Conservation (phyloP, 1,139 yeast genomes). For the Zygosaccharomyces pseudobailii region DNA sequence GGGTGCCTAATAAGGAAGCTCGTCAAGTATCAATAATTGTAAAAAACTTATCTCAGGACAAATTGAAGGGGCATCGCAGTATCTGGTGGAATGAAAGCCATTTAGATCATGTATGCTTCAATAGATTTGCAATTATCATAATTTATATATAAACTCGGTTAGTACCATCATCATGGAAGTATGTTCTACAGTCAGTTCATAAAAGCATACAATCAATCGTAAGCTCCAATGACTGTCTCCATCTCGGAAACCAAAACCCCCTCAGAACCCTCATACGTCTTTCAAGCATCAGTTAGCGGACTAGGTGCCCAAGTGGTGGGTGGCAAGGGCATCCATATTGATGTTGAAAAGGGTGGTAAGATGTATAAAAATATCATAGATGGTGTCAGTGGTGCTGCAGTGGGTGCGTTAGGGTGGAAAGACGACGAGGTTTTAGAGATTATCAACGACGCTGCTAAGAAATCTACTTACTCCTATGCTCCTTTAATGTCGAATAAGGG, state of each 20-base stretch:
- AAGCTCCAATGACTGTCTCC: slow-evolving; percentile 1
- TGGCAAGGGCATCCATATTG: slow-evolving; percentile 47
- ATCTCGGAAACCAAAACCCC: not conserved
- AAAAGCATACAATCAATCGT: not conserved
- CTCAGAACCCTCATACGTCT: slow-evolving; percentile 28
- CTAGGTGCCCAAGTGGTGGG: slow-evolving; percentile 42
- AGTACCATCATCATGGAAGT: not conserved
- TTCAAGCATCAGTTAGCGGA: slow-evolving; percentile 41
- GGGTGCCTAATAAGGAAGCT: not conserved
- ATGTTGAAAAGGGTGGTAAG: slow-evolving; percentile 44
- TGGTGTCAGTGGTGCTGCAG: slow-evolving; percentile 64
- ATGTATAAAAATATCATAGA: slow-evolving; percentile 42
- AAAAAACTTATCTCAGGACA: too few relatives aligned
- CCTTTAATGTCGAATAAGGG: slow-evolving; percentile 40
- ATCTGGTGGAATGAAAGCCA: too few relatives aligned
- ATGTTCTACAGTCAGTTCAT: not conserved
- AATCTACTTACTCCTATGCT: slow-evolving; percentile 44
- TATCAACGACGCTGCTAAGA: slow-evolving; percentile 47
- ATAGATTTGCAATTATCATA: too few relatives aligned
- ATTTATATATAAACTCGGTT: too few relatives aligned
- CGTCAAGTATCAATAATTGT: not conserved
- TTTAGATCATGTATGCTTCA: too few relatives aligned
- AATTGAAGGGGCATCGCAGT: too few relatives aligned
- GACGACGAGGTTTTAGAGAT: slow-evolving; percentile 47
- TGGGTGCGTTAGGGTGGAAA: slow-evolving; percentile 57